Conservation (phyloP, 73 alveolate genomes). For the Paramecium primaurelia region DNA sequence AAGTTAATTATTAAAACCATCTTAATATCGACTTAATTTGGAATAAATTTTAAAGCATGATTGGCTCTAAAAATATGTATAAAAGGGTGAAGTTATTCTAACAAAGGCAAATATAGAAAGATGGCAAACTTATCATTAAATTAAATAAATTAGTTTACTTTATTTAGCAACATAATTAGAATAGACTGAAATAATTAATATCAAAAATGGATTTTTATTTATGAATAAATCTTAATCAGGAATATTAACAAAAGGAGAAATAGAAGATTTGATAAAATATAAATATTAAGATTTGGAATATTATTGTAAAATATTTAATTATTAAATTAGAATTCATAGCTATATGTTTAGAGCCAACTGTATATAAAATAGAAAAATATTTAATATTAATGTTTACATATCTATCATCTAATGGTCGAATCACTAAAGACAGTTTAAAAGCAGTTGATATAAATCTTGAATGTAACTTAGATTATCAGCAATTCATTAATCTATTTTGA, state of each 20-base stretch:
- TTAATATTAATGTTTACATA: not conserved
- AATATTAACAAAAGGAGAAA: not conserved
- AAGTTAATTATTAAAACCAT: constrained; percentile 54
- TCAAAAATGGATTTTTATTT: constrained; percentile 25
- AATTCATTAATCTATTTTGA: not conserved
- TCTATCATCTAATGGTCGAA: not conserved
- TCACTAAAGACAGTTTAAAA: not conserved
- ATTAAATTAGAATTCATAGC: not conserved
- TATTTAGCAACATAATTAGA: constrained; percentile 44
- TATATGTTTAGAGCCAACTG: not conserved
- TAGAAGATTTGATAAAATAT: not conserved
- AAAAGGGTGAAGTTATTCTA: not conserved
- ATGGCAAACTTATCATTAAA: not conserved
- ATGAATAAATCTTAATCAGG: constrained; percentile 30
- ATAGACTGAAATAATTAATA: not conserved
- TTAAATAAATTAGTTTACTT: not conserved
- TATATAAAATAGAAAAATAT: constrained; percentile 18
- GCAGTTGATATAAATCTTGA: not conserved
- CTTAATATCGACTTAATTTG: not conserved
- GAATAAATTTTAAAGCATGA: not conserved
- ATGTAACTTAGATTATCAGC: not conserved
- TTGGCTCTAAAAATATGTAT: not conserved
- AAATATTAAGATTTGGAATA: not conserved
- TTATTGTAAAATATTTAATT: not conserved
- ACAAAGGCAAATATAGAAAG: not conserved